Base-by-base conservation (phyloP, 768 basidiomycete genomes). In the Trametes cingulata region DNA sequence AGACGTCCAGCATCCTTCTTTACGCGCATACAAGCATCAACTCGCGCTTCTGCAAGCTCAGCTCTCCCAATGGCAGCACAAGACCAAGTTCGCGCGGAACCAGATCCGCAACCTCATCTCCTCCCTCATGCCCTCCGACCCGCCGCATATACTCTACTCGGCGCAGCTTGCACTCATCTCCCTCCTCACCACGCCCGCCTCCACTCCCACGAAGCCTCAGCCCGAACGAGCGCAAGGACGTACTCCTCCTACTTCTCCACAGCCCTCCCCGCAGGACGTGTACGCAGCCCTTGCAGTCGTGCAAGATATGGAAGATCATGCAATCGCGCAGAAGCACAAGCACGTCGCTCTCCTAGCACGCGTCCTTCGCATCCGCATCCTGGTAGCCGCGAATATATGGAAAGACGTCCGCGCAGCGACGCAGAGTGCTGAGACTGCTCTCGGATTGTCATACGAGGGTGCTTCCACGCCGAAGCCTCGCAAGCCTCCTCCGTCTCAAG, bases 41-140 rank as follows among this genome's bases (percentile, higher is more conserved):
- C 73, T 93, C 22, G 80, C 81, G 0, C 74, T 84, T 39, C 80
- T 90, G 35, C 85, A 87, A 17, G 83, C 86, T 3, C 84, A 81
- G 37, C 77, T 91, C 49, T 75, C 84, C 29, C 67, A 74, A 43
- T 70, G 75, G 76, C 77, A 82, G 65, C 73, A 79, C 19, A 86
- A 86, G 66, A 64, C 76, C 6, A 89, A 86, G 70, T 82, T 82
- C 61, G 83, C 86, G 0, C 84, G 85, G 39, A 82, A 80, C 13
- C 75, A 83, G 15, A 73, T 91, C 39, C 81, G 82, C 27, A 82
- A 82, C 35, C 77, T 86, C 9, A 68, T 86, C 25, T 66, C 77
- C 2, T 80, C 81, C n/a, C 68, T 81, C 39, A 48, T 70, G 17
- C 72, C 80, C 3, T 71, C 76, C 9, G 81, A 85, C 61, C 78